phyloP scores from a whole-genome alignment of 2,329 filamentous ascomycete genomes.

The Cladosporium austrohemisphaericum region DNA sequence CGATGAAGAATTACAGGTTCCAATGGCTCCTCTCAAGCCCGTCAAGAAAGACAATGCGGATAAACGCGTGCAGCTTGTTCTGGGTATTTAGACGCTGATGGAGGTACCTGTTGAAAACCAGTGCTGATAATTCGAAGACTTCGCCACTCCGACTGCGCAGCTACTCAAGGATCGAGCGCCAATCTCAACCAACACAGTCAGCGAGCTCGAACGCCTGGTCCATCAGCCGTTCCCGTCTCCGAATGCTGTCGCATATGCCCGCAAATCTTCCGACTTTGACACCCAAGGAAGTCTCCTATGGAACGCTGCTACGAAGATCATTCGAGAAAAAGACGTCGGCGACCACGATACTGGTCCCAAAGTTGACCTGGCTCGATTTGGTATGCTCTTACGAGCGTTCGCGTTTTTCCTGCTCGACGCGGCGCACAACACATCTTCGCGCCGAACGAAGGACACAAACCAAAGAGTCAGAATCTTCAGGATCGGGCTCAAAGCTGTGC shows the following conservation, averaged over 20 bases:
- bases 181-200: slow-evolving; percentile 9
- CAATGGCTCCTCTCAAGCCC: slow-evolving; percentile 22
- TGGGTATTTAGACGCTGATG: slow-evolving; percentile 3
- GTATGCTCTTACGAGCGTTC: slow-evolving; percentile 48
- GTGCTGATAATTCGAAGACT: slow-evolving; percentile 1
- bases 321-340: slow-evolving; percentile 18
- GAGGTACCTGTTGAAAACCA: too few species aligned
- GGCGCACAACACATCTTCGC: slow-evolving; percentile 40
- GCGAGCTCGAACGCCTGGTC: slow-evolving; percentile 17
- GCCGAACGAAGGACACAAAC: slow-evolving; percentile 23
- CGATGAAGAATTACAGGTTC: too few species aligned
- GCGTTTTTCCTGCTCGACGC: slow-evolving; percentile 66
- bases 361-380: slow-evolving; percentile 11
- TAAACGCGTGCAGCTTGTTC: slow-evolving; percentile 20
- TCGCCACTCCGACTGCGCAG: not conserved
- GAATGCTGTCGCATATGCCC: slow-evolving; percentile 17
- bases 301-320: slow-evolving; percentile 60
- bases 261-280: slow-evolving; percentile 52
- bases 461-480: slow-evolving; percentile 57
- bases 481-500: slow-evolving; percentile 63
- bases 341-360: slow-evolving; percentile 10
- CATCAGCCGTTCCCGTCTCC: slow-evolving; percentile 19
- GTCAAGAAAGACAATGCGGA: slow-evolving; percentile 19
- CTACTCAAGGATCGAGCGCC: not conserved
- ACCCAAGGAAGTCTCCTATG: slow-evolving; percentile 57